phyloP scores from a whole-genome alignment of 1,284 basidiomycete species.

The Exobasidium cylindrosporum region DNA sequence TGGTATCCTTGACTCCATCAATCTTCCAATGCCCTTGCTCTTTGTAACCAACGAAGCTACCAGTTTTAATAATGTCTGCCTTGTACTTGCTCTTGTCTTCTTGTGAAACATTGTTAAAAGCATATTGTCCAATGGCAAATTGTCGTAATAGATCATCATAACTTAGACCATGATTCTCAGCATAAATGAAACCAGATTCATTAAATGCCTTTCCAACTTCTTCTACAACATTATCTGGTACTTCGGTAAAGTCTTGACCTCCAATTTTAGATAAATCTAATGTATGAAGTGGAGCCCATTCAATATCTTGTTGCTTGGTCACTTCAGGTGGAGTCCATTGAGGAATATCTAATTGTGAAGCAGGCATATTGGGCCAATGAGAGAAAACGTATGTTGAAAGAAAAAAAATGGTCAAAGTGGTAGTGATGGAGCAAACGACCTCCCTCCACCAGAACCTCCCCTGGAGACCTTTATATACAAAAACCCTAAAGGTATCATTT shows the following conservation, averaged over 20 bases:
- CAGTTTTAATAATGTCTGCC: constrained; percentile 44
- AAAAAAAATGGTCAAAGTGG: no score
- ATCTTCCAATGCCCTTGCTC: constrained; percentile 58
- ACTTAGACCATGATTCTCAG: constrained; percentile 49
- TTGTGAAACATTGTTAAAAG: constrained; percentile 41
- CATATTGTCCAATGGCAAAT: constrained; percentile 52
- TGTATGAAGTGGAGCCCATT: constrained; percentile 51
- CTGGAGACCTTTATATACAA: no score
- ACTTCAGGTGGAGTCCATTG: constrained; percentile 42
- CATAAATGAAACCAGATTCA: constrained; percentile 51
- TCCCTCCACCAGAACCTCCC: no score
- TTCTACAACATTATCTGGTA: constrained; percentile 36
- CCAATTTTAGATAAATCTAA: constrained; percentile 46
- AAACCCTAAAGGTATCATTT: no score
- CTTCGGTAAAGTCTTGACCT: constrained; percentile 41
- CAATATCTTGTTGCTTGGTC: constrained; percentile 40
- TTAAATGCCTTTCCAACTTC: constrained; percentile 45
- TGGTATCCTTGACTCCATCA: constrained; percentile 55
- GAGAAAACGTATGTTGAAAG: background rate
- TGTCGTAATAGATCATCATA: constrained; percentile 49
- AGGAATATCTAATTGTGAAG: constrained; percentile 27
- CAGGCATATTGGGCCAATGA: constrained; percentile 3
- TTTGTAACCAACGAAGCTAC: constrained; percentile 57
- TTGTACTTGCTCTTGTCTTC: constrained; percentile 46
- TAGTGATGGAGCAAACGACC: no score